A percentile compares a stretch with the other conserved stretches of the same genome.
Conservation (phyloP, 805 yeast species). For the Nakazawaea ambrosiae region DNA sequence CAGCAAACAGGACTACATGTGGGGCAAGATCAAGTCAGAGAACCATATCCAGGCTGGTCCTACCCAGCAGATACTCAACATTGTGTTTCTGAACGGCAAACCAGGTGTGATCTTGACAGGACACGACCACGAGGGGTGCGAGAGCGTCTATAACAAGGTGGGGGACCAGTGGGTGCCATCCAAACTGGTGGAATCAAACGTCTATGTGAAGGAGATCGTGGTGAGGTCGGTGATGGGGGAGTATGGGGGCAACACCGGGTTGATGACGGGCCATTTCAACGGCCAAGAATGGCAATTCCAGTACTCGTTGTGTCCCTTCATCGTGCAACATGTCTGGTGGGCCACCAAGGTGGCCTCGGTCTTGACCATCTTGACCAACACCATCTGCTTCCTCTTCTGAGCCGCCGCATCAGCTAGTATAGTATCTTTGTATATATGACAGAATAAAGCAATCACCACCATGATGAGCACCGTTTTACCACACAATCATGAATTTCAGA, state of each 20-base stretch:
- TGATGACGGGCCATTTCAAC: constrained; percentile 68
- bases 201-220: constrained; percentile 65
- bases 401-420: too few relatives aligned
- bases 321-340: constrained; percentile 96
- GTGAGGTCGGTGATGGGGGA: constrained; percentile 97
- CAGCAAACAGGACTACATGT: constrained; percentile 58
- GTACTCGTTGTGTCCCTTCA: constrained; percentile 72
- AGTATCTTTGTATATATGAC: too few relatives aligned
- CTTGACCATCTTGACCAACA: constrained; percentile 31
- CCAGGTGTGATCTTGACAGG: constrained; percentile 86
- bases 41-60: constrained; percentile 72
- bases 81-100: constrained; percentile 58
- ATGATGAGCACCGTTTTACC: too few relatives aligned
- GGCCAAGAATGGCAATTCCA: constrained; percentile 53
- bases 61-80: constrained; percentile 59
- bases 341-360: constrained; percentile 52
- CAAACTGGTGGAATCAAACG: constrained; percentile 27
- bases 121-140: constrained; percentile 96
- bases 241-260: constrained; percentile 81
- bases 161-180: constrained; percentile 51
- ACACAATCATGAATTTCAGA: too few relatives aligned
- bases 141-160: constrained; percentile 50
- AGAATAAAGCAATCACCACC: too few relatives aligned
- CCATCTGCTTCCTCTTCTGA: constrained; percentile 19
- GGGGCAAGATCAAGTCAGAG: constrained; percentile 70